phyloP scores from a whole-genome alignment of 2,329 filamentous ascomycete genomes.

The Trichophyton verrucosum region DNA sequence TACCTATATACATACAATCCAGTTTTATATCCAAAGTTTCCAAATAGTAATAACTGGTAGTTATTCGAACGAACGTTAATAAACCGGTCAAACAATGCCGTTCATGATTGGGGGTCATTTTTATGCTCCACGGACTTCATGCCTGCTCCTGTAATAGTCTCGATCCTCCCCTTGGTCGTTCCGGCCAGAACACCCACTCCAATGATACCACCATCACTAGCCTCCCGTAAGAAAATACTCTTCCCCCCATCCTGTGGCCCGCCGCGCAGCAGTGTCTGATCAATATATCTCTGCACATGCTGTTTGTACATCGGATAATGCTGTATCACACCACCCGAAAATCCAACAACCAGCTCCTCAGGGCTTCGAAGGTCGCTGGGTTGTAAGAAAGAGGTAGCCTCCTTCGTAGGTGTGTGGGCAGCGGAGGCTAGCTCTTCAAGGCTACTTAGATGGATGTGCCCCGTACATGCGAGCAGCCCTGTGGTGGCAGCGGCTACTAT shows the following conservation, averaged over 20 bases:
- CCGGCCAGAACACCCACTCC: slow-evolving; percentile 41
- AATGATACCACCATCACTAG: slow-evolving; percentile 40
- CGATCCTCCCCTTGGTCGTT: slow-evolving; percentile 21
- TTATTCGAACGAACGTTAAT: too few relatives aligned
- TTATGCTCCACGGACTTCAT: background rate
- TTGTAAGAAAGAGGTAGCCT: background rate
- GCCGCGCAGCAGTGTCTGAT: slow-evolving; percentile 36
- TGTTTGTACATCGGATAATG: slow-evolving; percentile 59
- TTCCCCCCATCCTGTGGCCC: slow-evolving; percentile 33
- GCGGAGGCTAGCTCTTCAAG: slow-evolving; percentile 13
- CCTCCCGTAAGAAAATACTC: slow-evolving; percentile 38
- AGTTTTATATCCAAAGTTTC: too few relatives aligned
- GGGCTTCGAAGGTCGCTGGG: slow-evolving; percentile 15
- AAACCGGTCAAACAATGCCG: too few relatives aligned
- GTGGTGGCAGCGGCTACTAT: slow-evolving; percentile 58
- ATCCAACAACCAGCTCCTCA: slow-evolving; percentile 58
- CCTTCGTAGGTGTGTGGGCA: background rate
- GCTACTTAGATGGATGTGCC: slow-evolving; percentile 42
- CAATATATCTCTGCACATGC: slow-evolving; percentile 57
- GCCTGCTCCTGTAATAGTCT: background rate
- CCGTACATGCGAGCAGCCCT: slow-evolving; percentile 53
- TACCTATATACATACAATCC: too few relatives aligned
- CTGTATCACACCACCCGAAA: slow-evolving; percentile 66
- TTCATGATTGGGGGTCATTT: background rate
- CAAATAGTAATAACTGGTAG: too few relatives aligned